Base-by-base conservation (phyloP, 1,284 basidiomycete species). In the Trametes hirsuta region DNA sequence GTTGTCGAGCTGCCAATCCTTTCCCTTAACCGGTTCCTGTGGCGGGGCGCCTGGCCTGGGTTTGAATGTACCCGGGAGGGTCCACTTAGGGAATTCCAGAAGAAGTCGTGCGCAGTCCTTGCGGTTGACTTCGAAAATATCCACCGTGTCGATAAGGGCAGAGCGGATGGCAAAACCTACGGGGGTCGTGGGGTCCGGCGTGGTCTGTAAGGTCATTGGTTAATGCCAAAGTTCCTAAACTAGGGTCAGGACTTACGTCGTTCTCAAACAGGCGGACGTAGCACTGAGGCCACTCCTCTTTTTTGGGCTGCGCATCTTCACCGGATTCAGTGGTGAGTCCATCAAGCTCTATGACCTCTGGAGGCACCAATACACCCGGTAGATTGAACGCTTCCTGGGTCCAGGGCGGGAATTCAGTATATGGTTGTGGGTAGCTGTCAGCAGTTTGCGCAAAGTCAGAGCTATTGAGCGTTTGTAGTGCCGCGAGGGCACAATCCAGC, bases 61-160 rank as follows among this genome's bases (percentile, higher is more conserved):
- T 68, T 88, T 91, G 82, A 97, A 98, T 0, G 94, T 95, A 2
- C 94, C 94, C 6, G 83, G 79, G 1, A 88, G 74, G 52, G 90
- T 83, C 92, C 95, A 97, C 68, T 90, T 91, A 0, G 94, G 93
- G 51, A 95, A 87, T 67, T 95, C 91, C 41, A 98, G 82, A 2
- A 99, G 81, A 11, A 98, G 77, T 11, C 91, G 83, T 1, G 97
- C 94, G 67, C 91, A 93, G 70, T 99, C 97, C 74, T 97, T 98
- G 55, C 97, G 86, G 74, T 99, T 99, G 48, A 97, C 86, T 74
- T 99, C 97, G 72, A 94, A 99, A 34, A 98, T 90, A 66, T 95
- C 88, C 55, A 98, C 78, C 47, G 92, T 85, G 72, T 98, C 96
- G n/a, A 87, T 77, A 9, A 98, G 74, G 25, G 90, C 81, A 9